Evolutionary conservation across 2,329 filamentous ascomycete species (phyloP).

Genomic region (Trichoderma semiorbis): DNA sequence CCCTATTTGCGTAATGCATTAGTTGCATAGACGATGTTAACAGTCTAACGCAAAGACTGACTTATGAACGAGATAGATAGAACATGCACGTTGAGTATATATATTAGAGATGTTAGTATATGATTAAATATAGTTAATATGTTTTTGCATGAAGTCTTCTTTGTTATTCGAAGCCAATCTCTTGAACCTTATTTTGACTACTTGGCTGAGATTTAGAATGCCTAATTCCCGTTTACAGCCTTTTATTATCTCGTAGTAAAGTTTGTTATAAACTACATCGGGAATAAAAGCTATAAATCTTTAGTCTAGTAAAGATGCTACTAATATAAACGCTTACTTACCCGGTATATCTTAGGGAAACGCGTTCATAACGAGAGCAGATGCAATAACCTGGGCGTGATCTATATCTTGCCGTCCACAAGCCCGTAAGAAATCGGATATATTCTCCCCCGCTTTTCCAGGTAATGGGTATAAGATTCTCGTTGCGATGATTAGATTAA

Average conservation of each 20-base stretch:
- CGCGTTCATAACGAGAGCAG: background rate
- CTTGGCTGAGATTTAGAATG: background rate
- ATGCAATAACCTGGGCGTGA: background rate
- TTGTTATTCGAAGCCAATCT: background rate
- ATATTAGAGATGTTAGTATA: background rate
- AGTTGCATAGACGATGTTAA: background rate
- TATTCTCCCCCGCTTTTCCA: background rate
- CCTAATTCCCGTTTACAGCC: background rate
- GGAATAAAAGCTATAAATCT: no score
- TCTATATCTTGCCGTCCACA: background rate
- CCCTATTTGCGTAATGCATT: background rate
- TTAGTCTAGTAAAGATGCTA: background rate
- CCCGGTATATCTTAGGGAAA: background rate
- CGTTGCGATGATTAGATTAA: background rate
- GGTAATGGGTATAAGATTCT: background rate
- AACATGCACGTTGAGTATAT: background rate
- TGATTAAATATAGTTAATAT: background rate
- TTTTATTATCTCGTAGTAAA: no score
- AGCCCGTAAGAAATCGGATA: background rate
- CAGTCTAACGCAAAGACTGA: background rate
- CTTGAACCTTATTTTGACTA: background rate
- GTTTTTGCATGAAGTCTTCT: background rate
- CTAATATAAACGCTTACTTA: background rate
- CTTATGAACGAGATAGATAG: background rate
- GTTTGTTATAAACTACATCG: no score